Evolutionary conservation across 139 green algal species (phyloP), one percentile per base, ranked within the genome.

Genomic region (Chlorella ohadii): DNA sequence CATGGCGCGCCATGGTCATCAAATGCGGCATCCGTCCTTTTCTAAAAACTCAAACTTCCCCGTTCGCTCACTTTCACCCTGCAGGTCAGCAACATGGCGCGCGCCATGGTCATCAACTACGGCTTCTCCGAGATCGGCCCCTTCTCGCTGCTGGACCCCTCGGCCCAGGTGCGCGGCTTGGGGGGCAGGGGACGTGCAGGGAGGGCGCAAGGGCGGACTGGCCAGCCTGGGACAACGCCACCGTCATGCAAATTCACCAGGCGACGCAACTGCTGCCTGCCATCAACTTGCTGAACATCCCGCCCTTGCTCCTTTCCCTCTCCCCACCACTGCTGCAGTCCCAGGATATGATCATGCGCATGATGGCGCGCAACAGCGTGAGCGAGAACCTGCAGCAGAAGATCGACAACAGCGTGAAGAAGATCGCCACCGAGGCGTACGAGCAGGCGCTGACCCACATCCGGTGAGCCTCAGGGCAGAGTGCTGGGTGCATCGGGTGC

Each of bases 71-170:
- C 44, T 51, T 6, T n/a, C 44, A 6, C 44, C 7, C 44, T 51
- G 76, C 89, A 95, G 92, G 95, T 98, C 63, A 94, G 92, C 12
- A 80, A 82, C 79, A 98, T 98, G 96, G 96, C 96, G 0, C 89
- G 92, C 65, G 94, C 98, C 89, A 99, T 99, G 97, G 97, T 99
- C 23, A 97, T 98, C 84, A 98, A 97, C 89, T 99, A 99, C 84
- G 97, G 97, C 85, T 99, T 99, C 94, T 96, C 88, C 47, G 95
- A 99, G 88, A 98, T 99, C 75, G 97, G 97, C 59, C 97, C 97
- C 25, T 99, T 96, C 94, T 93, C 83, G 23, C 90, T 99, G 83
- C 90, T 97, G 92, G 97, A 99, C 91, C 95, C 93, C 34, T 91
- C 72, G 16, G 91, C 94, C 3, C 76, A 82, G 76, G 72, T 79